Base-by-base conservation (phyloP, 2,329 filamentous ascomycete genomes). In the Aureobasidium leucospermi region DNA sequence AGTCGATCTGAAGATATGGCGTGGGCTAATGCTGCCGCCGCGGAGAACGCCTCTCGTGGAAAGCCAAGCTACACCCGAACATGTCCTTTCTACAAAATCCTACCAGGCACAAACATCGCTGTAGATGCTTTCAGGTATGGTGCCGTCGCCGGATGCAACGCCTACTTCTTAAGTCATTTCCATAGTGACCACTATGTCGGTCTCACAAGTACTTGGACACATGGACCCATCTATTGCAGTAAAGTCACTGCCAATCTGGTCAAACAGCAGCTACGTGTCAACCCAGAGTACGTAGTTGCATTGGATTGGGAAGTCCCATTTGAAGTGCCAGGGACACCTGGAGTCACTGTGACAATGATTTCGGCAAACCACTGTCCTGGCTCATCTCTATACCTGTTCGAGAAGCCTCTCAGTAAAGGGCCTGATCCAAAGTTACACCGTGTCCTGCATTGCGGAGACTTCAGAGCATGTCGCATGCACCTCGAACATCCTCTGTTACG, bases 131-230 rank as follows among this genome's bases (percentile, higher is more conserved):
- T 99, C 69, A 85, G 93, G 19, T 99, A 97, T 68, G 94, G 94
- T 2, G 90, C 92, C 4, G 90, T 99, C 0, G 82, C 95, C 69
- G 92, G 90, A 0, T 96, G 92, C 71, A 87, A 89, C 58, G 94
- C 93, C 1, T 99, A 99, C 70, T 99, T 99, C 66, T 81, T 99
- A 10, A 96, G 92, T 67, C 94, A 99, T 70, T 99, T 97, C 66
- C 94, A 99, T 73, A 96, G 91, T 68, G 94, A 99, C 70, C 94
- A 99, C 70, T 99, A 99, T 67, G 85, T 96, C 36, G 94, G 94
- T 2, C 77, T 99, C 10, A 94, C 90, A 10, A 85, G 88, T 7
- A 90, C 81, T 34, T 99, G 94, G 94, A 84, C 79, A 41, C 92
- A 99, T 70, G 94, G 94, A 0, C 93, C 92, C 0, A 97, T 99